Conservation (phyloP, 805 yeast genomes). For the Saturnispora dispora region DNA sequence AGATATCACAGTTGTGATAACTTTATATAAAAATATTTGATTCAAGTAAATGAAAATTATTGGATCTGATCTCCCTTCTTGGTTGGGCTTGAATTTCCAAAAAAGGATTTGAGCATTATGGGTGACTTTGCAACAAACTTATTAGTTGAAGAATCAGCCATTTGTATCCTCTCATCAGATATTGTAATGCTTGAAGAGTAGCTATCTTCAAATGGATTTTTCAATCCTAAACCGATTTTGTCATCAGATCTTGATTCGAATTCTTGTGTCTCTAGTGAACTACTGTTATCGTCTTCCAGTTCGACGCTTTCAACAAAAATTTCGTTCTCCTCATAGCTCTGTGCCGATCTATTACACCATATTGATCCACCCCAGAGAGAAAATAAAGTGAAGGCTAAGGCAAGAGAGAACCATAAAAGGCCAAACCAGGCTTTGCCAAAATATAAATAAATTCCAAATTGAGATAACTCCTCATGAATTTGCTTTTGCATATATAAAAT, state of each 20-base stretch:
- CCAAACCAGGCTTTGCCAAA: slow-evolving; percentile 33
- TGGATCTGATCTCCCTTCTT: too few relatives aligned
- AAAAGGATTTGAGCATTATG: slow-evolving; percentile 1
- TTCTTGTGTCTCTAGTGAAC: slow-evolving; percentile 1
- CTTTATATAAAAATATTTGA: too few relatives aligned
- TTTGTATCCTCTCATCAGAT: background rate
- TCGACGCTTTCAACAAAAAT: background rate
- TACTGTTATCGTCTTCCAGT: slow-evolving; percentile 2
- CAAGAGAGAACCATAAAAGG: slow-evolving; percentile 33
- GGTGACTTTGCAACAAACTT: slow-evolving; percentile 2
- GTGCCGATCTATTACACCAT: slow-evolving; percentile 46
- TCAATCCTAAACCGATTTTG: background rate
- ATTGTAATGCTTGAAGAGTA: background rate
- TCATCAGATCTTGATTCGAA: background rate
- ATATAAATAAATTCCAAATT: slow-evolving; percentile 38
- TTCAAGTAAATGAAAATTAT: too few relatives aligned
- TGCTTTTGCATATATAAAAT: slow-evolving; percentile 20
- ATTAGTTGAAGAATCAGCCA: background rate
- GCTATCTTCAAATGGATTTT: background rate
- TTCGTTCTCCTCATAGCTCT: background rate
- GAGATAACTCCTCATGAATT: slow-evolving; percentile 28
- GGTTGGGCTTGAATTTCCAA: background rate
- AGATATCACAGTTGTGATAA: background rate
- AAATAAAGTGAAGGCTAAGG: slow-evolving; percentile 17
- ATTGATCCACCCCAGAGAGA: slow-evolving; percentile 33